Conservation (phyloP, 805 yeast genomes). For the Teunomyces kruisii region DNA sequence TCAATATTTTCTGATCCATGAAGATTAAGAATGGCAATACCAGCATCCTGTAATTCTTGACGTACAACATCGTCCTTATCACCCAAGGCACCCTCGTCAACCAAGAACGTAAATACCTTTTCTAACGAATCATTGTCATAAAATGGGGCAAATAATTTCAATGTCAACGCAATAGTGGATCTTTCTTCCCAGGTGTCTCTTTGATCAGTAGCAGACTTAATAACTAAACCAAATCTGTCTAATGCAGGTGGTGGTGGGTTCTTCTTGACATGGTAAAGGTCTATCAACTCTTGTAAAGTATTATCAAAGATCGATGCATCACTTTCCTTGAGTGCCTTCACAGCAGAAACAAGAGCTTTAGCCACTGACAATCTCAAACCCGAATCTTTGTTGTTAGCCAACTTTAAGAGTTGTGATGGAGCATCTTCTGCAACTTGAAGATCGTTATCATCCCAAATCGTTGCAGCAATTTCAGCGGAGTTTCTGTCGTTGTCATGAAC, state of each 20-base stretch:
- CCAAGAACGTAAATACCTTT: conserved; percentile 59
- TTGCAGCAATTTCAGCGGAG: conserved; percentile 64
- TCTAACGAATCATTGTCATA: conserved; percentile 44
- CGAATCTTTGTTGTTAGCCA: conserved; percentile 54
- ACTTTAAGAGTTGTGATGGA: conserved; percentile 47
- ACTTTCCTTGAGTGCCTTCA: conserved; percentile 30
- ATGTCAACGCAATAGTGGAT: conserved; percentile 72
- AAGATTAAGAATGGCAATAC: conserved; percentile 62
- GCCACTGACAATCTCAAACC: conserved; percentile 77
- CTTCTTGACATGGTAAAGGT: conserved; percentile 57
- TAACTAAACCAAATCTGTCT: conserved; percentile 78
- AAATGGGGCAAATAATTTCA: conserved; percentile 57
- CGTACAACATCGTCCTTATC: conserved; percentile 74
- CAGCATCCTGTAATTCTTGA: conserved; percentile 87
- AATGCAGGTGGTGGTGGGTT: conserved; percentile 73
- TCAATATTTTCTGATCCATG: conserved; percentile 74
- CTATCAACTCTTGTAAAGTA: conserved; percentile 47
- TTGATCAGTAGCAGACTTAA: conserved; percentile 58
- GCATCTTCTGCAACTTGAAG: conserved; percentile 48
- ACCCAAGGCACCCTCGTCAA: conserved; percentile 64
- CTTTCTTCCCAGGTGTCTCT: conserved; percentile 84
- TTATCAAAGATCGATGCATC: conserved; percentile 21
- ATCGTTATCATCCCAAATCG: conserved; percentile 83
- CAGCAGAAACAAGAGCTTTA: conserved; percentile 62
- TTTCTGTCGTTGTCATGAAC: conserved; percentile 68